phyloP scores from a whole-genome alignment of 1,139 yeast species.

The Nadsonia starkeyi-henricii region DNA sequence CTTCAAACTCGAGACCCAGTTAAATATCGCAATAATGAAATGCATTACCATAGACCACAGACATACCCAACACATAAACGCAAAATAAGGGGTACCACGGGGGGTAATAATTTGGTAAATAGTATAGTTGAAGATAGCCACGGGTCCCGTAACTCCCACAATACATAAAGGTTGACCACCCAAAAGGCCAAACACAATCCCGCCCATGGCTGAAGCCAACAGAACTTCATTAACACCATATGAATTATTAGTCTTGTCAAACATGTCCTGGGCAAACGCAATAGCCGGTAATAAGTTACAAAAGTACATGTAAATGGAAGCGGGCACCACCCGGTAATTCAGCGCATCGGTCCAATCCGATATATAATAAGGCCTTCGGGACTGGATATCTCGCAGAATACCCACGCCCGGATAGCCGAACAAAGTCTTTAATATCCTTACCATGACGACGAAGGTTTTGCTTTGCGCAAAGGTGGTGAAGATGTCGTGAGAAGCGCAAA shows the following conservation, averaged over 20 bases:
- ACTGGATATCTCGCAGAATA: slow-evolving; percentile 38
- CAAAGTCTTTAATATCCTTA: slow-evolving; percentile 4
- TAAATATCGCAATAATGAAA: slow-evolving; percentile 52
- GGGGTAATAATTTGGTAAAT: slow-evolving; percentile 68
- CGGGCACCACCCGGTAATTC: slow-evolving; percentile 81
- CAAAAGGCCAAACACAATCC: slow-evolving; percentile 71
- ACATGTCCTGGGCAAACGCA: slow-evolving; percentile 96
- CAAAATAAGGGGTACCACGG: slow-evolving; percentile 56
- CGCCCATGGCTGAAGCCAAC: slow-evolving; percentile 74
- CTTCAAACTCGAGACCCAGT: slow-evolving; percentile 53
- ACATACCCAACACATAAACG: slow-evolving; percentile 93
- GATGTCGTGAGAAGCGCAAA: not conserved
- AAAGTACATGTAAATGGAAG: slow-evolving; percentile 70
- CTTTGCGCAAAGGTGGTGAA: too few relatives aligned
- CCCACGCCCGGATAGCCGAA: slow-evolving; percentile 37
- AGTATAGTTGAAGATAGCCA: slow-evolving; percentile 81
- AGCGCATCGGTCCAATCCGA: slow-evolving; percentile 76
- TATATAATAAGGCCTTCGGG: slow-evolving; percentile 49
- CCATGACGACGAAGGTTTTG: too few relatives aligned
- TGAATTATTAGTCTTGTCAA: slow-evolving; percentile 65
- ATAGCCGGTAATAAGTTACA: slow-evolving; percentile 79
- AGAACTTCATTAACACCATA: slow-evolving; percentile 89
- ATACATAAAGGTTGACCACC: slow-evolving; percentile 88
- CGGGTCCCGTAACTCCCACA: slow-evolving; percentile 94
- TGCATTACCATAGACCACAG: slow-evolving; percentile 86